Evolutionary conservation across 306 rosid genomes (phyloP), one percentile per base, ranked within the genome.

Genomic region (Phaseolus lunatus): DNA sequence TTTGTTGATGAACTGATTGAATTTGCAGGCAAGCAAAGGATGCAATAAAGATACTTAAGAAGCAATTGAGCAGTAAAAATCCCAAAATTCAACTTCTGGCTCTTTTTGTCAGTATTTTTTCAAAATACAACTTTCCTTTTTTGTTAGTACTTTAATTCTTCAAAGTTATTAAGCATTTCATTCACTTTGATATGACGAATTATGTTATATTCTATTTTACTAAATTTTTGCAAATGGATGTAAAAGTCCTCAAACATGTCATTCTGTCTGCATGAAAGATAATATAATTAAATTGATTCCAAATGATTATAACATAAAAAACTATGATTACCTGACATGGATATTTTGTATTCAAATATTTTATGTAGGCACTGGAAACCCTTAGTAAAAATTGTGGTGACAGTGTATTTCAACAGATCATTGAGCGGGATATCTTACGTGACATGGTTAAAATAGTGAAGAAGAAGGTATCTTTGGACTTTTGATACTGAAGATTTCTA

Each of bases 361-460:
- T 83, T 79, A 72, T 85, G 72, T 69, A 95, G 99, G 98, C 89
- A 44, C 76, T 95, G 87, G 99, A 95, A 88, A 88, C 99, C 62
- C 57, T 95, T 53, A 91, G 92, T 88, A 95, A 95, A 87, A 95
- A 95, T 70, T 95, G 99, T 83, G 96, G 97, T n/a, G 98, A 95
- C 81, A 88, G 69, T 72, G 88, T 95, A 72, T 89, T 89, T 86
- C 98, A 89, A 81, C 93, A 82, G 84, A 92, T 92, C 50, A 57
- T 91, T 82, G 98, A 92, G 85, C 91, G 92, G 79, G 97, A 95
- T 79, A 87, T 95, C 85, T 84, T 92, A 76, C 96, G 85, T 13
- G 99, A 92, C n/a, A 92, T 95, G 99, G 97, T 95, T 75, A 92
- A 91, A 86, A 95, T 92, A 73, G 99, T 95, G 49, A 92, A 89